Evolutionary conservation across 2,329 filamentous ascomycete species (phyloP), one percentile per base, ranked within the genome.

Genomic region (Laburnicola sp.): DNA sequence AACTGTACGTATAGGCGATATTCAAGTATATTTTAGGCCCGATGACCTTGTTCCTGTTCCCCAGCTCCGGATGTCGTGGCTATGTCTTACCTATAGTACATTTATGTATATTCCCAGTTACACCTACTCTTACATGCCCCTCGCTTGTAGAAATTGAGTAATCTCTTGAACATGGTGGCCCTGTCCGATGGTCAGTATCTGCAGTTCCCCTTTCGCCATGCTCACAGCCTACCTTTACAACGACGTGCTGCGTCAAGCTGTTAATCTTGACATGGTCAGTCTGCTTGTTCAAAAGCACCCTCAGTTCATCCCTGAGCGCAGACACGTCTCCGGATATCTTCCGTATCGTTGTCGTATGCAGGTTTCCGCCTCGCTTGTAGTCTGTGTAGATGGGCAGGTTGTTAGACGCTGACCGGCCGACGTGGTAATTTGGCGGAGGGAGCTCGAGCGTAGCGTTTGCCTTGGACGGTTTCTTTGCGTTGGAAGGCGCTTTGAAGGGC

Each of bases 301-400:
- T 75, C 50, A 97, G 69, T 60, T 91, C 87, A 31, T 80, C 73
- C 54, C 83, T 79, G 57, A 97, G 70, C 2, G 77, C 81, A 28
- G 77, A 72, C 43, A 85, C 66, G 69, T 96, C 82, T 11, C 94
- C 94, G 50, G 90, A 85, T 43, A 93, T 81, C 74, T 89, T 91
- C 71, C 91, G 88, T 49, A 99, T 75, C 50, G 84, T 74, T 4
- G 93, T 95, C 64, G 88, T 75, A 63, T 85, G 83, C 67, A 86
- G 80, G 58, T 89, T 94, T 10, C 90, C 89, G 45, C 91, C 91
- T 9, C 84, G 80, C 76, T 89, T 92, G 58, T 75, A 78, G 59
- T 85, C 79, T 11, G 85, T 78, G 75, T 97, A 99, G 38, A 97
- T 82, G 23, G 90, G 85, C 2, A 94, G 77, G 59, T 90, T 84